Conservation (phyloP, 2,329 filamentous ascomycete species). For the Alternaria conjuncta region DNA sequence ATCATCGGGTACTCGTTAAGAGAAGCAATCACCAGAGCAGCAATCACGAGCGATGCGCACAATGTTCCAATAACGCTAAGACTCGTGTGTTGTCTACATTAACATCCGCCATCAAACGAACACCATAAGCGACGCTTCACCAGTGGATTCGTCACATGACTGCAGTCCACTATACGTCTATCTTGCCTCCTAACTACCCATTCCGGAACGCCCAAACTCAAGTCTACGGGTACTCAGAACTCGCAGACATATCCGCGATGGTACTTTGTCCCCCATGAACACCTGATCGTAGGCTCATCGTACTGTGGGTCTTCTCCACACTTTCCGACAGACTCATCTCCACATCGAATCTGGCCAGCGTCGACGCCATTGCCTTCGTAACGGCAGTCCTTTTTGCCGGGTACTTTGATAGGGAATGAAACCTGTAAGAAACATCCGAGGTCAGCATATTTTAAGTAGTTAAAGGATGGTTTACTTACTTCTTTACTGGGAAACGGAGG, state of each 20-base stretch:
- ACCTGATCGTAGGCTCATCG: not conserved
- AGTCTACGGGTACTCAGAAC: not conserved
- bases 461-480: not conserved
- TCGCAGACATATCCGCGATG: not conserved
- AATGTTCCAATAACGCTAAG: not conserved
- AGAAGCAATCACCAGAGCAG: not conserved
- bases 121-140: not conserved
- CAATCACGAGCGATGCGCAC: not conserved
- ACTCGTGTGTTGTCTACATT: not conserved
- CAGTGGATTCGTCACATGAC: not conserved
- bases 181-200: too few relatives aligned
- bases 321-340: not conserved
- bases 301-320: not conserved
- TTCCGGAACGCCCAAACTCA: not conserved
- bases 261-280: not conserved
- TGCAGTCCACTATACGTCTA: not conserved
- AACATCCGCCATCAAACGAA: not conserved
- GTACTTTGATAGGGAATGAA: not conserved
- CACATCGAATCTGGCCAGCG: not conserved
- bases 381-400: not conserved
- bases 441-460: not conserved
- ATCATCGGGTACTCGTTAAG: not conserved
- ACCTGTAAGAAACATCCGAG: not conserved
- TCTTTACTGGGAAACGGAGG: not conserved
- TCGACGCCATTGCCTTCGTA: not conserved